These are phyloP conservation scores for Cercospora zeina DNA, from an alignment of 2,329 filamentous ascomycete genomes.

Conservation along the genomic window DNA sequence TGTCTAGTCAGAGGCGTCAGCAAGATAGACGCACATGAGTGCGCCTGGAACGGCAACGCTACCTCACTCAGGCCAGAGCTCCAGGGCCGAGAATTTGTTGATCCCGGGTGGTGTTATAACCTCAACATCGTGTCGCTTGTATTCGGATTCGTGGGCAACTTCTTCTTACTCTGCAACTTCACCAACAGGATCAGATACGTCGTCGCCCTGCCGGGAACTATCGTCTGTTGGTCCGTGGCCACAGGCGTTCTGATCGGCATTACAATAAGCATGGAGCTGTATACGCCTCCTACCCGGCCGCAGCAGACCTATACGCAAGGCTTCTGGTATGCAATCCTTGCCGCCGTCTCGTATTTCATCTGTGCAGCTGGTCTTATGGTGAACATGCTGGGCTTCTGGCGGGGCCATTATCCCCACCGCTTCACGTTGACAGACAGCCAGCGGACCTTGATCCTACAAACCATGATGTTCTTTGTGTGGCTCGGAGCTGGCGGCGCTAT, in stretches of 20 bases:
- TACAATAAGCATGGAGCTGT: conserved; percentile 65
- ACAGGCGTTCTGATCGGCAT: conserved; percentile 65
- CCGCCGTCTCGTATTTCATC: conserved; percentile 75
- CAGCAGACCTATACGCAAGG: conserved; percentile 70
- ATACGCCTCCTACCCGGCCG: conserved; percentile 52
- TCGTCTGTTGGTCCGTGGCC: conserved; percentile 71
- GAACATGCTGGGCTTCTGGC: conserved; percentile 75
- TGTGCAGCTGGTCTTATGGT: conserved; percentile 73
- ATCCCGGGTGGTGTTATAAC: conserved; percentile 71
- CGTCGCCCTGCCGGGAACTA: conserved; percentile 79
- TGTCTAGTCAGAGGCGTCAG: conserved; percentile 49
- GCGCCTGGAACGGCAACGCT: conserved; percentile 31
- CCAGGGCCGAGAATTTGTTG: conserved; percentile 58
- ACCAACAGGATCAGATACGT: conserved; percentile 75
- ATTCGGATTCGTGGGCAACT: conserved; percentile 74
- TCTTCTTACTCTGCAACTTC: conserved; percentile 85
- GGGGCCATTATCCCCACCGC: conserved; percentile 73
- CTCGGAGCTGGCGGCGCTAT: conserved; percentile 74
- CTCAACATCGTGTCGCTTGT: conserved; percentile 77
- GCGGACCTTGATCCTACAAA: conserved; percentile 85
- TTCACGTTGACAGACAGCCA: conserved; percentile 78
- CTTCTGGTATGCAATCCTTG: conserved; percentile 82
- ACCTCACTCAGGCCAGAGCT: conserved; percentile 49
- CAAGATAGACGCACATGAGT: conserved; percentile 45
- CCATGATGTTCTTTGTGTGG: conserved; percentile 81